Base-by-base conservation (phyloP, 805 yeast genomes). In the Candida silvicultrix region DNA sequence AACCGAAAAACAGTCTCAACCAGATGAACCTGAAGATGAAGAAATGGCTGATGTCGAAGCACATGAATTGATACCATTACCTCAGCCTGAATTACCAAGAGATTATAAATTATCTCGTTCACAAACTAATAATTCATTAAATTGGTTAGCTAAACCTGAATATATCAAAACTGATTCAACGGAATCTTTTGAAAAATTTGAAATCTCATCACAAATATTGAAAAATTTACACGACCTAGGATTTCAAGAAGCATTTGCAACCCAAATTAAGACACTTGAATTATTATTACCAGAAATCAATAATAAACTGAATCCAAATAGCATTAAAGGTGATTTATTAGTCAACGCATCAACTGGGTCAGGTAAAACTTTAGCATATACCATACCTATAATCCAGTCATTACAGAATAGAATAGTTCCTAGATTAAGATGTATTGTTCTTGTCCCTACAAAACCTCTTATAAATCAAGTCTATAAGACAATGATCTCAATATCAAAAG, bases 321-420 rank as follows among this genome's bases (percentile, higher is more conserved):
- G 56, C 32, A 49, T 48, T 11, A 69, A 71, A 46, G 92, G 92
- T 21, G 96, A 94, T 64, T 64, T 89, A 18, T 69, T 92, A 40
- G 96, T 92, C 6, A 90, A 92, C 64, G 96, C 99, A 2, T 79
- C 95, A 11, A 92, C 99, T 0, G 99, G 99, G 38, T 85, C 96
- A 0, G 99, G 99, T 57, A 92, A 92, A 61, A 92, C 99, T 0
- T 69, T 94, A 45, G 95, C 97, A 2, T 92, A 92, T 58, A 73
- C 81, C 43, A 73, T 92, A 2, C 98, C 99, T 1, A 75, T 94
- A 8, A 72, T 94, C 2, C 89, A 90, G 49, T 67, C 80, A 2
- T 69, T 92, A 44, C 67, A 72, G 15, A 64, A 67, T 9, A 74
- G 96, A 47, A 68, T 75, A 1, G 89, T 89, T 2, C 90, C 95